Conservation (phyloP, 2,329 filamentous ascomycete species). For the Alternaria alternata region DNA sequence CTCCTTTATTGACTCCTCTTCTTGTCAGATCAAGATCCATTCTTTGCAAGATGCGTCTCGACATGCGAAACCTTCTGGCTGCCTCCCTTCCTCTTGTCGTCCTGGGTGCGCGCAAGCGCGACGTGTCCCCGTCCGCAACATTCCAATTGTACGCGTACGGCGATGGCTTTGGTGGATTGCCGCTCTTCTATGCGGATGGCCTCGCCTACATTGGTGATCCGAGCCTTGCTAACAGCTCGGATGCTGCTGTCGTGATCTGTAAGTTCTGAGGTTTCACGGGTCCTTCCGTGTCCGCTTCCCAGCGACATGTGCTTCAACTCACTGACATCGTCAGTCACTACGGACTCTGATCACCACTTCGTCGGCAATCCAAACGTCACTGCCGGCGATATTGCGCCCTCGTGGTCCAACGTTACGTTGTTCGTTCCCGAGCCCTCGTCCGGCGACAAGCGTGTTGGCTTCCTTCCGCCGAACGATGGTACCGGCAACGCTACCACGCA, state of each 20-base stretch:
- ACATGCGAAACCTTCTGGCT: neutral
- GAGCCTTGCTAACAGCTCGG: neutral
- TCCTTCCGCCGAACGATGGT: neutral
- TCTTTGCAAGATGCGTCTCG: neutral
- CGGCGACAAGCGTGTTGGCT: neutral
- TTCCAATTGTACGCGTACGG: conserved; percentile 31
- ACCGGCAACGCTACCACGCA: neutral
- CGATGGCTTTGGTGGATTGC: conserved; percentile 20
- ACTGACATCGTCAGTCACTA: neutral
- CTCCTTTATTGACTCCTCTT: neutral
- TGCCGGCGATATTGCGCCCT: neutral
- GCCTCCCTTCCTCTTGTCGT: conserved; percentile 1
- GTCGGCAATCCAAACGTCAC: neutral
- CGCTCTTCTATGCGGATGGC: conserved; percentile 25
- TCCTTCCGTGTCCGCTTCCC: neutral
- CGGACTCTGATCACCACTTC: neutral
- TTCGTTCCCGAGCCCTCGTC: neutral
- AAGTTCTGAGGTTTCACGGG: neutral
- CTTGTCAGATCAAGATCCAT: neutral
- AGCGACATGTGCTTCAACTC: too few species aligned
- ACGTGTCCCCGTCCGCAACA: neutral
- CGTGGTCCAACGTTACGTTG: neutral
- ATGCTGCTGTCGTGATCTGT: conserved; percentile 8
- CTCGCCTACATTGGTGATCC: conserved; percentile 1
- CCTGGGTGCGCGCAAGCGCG: conserved; percentile 1